phyloP scores from a whole-genome alignment of 768 basidiomycete species.

The Leccinellum rugosiceps region DNA sequence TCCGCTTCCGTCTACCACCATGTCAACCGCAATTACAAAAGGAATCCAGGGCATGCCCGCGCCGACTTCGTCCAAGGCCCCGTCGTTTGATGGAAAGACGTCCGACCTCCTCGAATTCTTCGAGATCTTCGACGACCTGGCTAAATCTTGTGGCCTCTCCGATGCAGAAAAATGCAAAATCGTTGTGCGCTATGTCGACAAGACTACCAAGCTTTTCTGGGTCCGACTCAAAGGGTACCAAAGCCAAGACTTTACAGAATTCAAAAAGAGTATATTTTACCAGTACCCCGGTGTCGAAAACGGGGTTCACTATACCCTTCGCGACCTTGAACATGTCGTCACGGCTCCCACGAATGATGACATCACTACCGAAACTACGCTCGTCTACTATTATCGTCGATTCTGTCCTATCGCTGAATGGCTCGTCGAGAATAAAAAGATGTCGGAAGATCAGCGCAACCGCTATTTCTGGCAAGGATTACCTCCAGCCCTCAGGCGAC shows the following conservation, averaged over 20 bases:
- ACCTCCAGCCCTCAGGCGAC: not conserved
- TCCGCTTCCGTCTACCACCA: not conserved
- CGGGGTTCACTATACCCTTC: not conserved
- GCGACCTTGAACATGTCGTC: not conserved
- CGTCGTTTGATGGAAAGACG: not conserved
- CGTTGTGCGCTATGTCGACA: not conserved
- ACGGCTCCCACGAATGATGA: not conserved
- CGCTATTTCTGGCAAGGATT: not conserved
- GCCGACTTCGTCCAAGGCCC: not conserved
- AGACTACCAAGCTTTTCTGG: not conserved
- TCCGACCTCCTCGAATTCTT: slow-evolving; percentile 3
- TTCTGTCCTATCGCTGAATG: not conserved
- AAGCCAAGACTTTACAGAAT: not conserved
- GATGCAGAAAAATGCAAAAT: not conserved
- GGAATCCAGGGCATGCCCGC: not conserved
- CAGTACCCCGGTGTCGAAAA: not conserved
- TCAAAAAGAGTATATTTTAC: not conserved
- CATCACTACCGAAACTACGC: not conserved
- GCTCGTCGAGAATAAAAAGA: not conserved
- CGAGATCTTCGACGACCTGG: slow-evolving; percentile 1
- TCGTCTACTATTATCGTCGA: not conserved
- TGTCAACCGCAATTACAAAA: not conserved
- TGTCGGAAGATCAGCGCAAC: not conserved
- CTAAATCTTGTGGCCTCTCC: not conserved
- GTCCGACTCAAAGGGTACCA: not conserved